Base-by-base conservation (phyloP, 371 early-diverging fungal species). In the Mortierella sp. region DNA sequence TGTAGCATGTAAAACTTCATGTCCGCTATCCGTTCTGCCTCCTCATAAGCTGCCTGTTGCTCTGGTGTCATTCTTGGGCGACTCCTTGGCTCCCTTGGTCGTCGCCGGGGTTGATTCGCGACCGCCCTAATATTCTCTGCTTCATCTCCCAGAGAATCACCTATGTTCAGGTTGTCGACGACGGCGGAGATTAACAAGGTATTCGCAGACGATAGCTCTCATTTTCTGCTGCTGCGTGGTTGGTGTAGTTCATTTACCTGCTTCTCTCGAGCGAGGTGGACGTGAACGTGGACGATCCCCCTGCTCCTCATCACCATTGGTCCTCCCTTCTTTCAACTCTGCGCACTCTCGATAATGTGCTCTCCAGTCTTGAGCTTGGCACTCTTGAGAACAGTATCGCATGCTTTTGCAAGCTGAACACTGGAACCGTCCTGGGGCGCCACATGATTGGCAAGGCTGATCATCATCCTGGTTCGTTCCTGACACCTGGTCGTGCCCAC, bases 1-100 rank as follows among this genome's bases (percentile, higher is more conserved):
- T 95, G 94, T 19, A 85, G 74, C 71, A 90, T 89, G 78, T 93
- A 95, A 72, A 88, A 94, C 55, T 80, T 80, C 51, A 95, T 79
- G 37, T 92, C 91, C 22, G 84, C 86, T 22, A 82, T 70, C 60
- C 74, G 52, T 27, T 80, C 83, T 27, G 72, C 78, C 27, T 82
- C 81, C 34, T 79, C 78, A 14, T 80, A 69, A 1, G 78, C 77
- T 37, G 79, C 79, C 3, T 31, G 57, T 29, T 74, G 68, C 54
- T 74, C 76, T 47, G 76, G 61, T n/a, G 76, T 74, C 29, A 74
- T n/a, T 37, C 57, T 49, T 24, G 76, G 76, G 54, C 67, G 57
- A 24, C 60, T 19, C 54, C 58, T 48, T 25, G 59, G 70, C 34
- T 71, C 77, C 65, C 61, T 49, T 59, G 69, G 69, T 46, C 71